Evolutionary conservation across 768 basidiomycete genomes (phyloP).

Genomic region (Amanita phalloides): DNA sequence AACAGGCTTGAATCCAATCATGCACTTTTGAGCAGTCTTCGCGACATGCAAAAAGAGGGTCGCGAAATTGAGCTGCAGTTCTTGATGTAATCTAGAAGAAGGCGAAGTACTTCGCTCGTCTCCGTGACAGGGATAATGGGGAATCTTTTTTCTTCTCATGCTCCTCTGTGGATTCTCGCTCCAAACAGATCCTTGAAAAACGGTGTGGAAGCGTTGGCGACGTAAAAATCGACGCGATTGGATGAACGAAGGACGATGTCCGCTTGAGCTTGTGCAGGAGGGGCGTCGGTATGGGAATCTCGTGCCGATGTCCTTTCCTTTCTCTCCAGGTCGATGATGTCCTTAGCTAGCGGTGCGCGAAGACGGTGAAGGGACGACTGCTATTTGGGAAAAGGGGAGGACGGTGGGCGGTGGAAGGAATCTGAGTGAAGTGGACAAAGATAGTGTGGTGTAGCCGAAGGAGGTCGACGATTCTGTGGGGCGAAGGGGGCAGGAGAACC

Average conservation of each 20-base stretch:
- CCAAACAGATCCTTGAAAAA: constrained; percentile 21
- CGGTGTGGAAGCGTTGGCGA: constrained; percentile 16
- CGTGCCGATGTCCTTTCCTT: constrained; percentile 1
- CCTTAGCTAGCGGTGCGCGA: constrained; percentile 12
- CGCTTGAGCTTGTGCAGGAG: not conserved
- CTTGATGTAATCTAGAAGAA: constrained; percentile 5
- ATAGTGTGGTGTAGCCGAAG: constrained; percentile 53
- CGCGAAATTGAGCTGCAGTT: not conserved
- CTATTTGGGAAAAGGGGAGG: constrained; percentile 9
- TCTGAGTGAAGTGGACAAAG: constrained; percentile 48
- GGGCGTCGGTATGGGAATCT: not conserved
- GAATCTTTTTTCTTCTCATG: not conserved
- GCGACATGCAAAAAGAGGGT: not conserved
- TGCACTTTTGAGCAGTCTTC: not conserved
- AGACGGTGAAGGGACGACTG: constrained; percentile 27
- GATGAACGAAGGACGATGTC: constrained; percentile 16
- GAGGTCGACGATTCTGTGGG: constrained; percentile 41
- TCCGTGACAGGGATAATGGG: constrained; percentile 9
- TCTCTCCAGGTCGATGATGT: not conserved
- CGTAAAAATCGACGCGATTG: constrained; percentile 20
- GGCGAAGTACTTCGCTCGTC: constrained; percentile 4
- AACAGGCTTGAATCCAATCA: not conserved
- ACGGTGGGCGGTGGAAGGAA: constrained; percentile 31
- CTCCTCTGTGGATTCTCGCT: constrained; percentile 6
- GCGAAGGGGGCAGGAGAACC: constrained; percentile 44